These are phyloP conservation scores for Saccharomycopsis fermentans DNA, from an alignment of 805 yeast genomes.

Conservation along the genomic window DNA sequence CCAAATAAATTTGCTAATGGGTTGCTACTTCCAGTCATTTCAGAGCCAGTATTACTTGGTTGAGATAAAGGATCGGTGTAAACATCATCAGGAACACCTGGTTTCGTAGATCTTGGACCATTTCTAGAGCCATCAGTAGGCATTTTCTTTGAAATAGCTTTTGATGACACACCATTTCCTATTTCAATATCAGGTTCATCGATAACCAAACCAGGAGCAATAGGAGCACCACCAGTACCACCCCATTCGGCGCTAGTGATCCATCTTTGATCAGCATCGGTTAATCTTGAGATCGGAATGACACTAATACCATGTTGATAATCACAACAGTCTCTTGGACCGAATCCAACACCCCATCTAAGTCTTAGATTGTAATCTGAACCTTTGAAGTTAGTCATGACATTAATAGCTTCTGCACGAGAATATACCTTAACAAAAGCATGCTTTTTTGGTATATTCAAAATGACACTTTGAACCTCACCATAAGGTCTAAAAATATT, in stretches of 20 bases:
- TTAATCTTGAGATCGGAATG: constrained; percentile 76
- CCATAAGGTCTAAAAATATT: constrained; percentile 73
- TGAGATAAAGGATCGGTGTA: constrained; percentile 24
- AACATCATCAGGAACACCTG: constrained; percentile 37
- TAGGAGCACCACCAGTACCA: constrained; percentile 84
- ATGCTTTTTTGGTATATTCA: constrained; percentile 84
- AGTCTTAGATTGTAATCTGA: constrained; percentile 61
- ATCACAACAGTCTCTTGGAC: constrained; percentile 97
- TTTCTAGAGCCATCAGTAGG: constrained; percentile 80
- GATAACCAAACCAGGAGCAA: constrained; percentile 68
- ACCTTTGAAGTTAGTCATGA: constrained; percentile 61
- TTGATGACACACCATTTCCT: constrained; percentile 87
- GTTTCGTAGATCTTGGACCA: constrained; percentile 73
- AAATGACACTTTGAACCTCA: constrained; percentile 81
- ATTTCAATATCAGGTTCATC: constrained; percentile 98
- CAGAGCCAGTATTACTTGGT: constrained; percentile 26
- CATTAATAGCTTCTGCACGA: constrained; percentile 82
- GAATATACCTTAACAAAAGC: constrained; percentile 94
- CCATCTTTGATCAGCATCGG: constrained; percentile 94
- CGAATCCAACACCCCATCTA: constrained; percentile 98
- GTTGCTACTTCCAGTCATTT: constrained; percentile 31
- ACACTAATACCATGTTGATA: constrained; percentile 84
- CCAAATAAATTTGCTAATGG: constrained; percentile 41
- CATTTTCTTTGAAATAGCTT: constrained; percentile 85
- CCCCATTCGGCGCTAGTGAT: constrained; percentile 89